phyloP scores from a whole-genome alignment of 2,329 filamentous ascomycete species.

The Graphilbum sp. region DNA sequence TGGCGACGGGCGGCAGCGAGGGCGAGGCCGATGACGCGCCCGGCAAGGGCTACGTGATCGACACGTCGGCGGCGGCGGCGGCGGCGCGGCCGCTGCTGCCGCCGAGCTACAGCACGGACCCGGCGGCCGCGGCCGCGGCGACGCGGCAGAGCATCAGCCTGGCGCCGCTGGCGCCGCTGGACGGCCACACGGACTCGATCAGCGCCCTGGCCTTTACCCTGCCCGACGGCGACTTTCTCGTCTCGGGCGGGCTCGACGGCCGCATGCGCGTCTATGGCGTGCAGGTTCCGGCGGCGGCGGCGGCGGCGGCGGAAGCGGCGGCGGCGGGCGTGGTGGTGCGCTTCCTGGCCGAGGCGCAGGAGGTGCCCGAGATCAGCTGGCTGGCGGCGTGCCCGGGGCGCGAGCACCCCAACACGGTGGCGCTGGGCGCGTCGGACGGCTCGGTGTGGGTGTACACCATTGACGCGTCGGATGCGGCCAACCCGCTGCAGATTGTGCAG shows the following conservation, averaged over 20 bases:
- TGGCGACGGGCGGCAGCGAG: slow-evolving; percentile 71
- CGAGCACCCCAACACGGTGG: slow-evolving; percentile 62
- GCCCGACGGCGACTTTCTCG: slow-evolving; percentile 65
- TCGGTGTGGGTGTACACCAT: slow-evolving; percentile 94
- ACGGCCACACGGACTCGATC: slow-evolving; percentile 86
- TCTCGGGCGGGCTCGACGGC: slow-evolving; percentile 82
- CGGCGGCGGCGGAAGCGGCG: slow-evolving; percentile 23
- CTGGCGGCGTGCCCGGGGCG: slow-evolving; percentile 53
- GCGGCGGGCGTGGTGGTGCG: slow-evolving; percentile 24
- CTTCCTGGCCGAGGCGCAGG: slow-evolving; percentile 62
- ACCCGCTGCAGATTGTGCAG: slow-evolving; percentile 65
- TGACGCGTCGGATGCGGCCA: slow-evolving; percentile 41
- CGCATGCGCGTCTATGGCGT: slow-evolving; percentile 55
- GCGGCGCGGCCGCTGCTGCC: slow-evolving; percentile 54
- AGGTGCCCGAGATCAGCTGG: slow-evolving; percentile 96
- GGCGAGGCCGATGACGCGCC: slow-evolving; percentile 40
- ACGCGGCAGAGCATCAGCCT: slow-evolving; percentile 35
- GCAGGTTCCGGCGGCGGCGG: slow-evolving; percentile 23
- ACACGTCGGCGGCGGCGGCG: slow-evolving; percentile 52
- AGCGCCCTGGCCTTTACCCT: slow-evolving; percentile 74
- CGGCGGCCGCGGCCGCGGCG: slow-evolving; percentile 34
- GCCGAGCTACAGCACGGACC: slow-evolving; percentile 54
- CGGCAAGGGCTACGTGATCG: slow-evolving; percentile 76
- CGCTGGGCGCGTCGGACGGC: slow-evolving; percentile 77
- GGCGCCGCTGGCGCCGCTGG: slow-evolving; percentile 52